These are phyloP conservation scores for Paspalum vaginatum DNA, from an alignment of 176 grass and related monocot species.

Conservation along the genomic window DNA sequence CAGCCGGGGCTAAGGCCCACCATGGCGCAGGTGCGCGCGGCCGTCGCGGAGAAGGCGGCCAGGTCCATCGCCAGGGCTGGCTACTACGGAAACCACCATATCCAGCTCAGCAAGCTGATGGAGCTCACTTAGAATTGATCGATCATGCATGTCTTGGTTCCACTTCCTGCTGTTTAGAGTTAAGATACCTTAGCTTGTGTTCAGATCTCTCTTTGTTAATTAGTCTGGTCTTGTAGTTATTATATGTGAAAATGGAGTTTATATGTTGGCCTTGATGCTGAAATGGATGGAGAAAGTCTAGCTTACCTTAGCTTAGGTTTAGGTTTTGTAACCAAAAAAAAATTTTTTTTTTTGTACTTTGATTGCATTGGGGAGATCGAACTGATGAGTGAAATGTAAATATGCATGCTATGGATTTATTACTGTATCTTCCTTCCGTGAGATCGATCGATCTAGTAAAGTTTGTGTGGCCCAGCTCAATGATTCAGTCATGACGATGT, in stretches of 20 bases:
- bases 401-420: neutral
- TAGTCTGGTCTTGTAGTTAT: neutral
- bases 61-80: constrained; percentile 33
- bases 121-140: constrained; percentile 29
- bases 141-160: neutral
- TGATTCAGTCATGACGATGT: too few relatives aligned
- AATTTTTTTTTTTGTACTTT: neutral
- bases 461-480: neutral
- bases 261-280: too few relatives aligned
- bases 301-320: too few relatives aligned
- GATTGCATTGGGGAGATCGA: neutral
- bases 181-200: neutral
- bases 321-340: neutral
- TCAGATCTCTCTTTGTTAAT: neutral
- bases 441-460: too few relatives aligned
- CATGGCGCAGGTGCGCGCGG: constrained; percentile 54
- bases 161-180: neutral
- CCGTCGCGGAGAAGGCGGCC: constrained; percentile 52
- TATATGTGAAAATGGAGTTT: too few relatives aligned
- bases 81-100: neutral
- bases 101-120: constrained; percentile 30
- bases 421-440: too few relatives aligned
- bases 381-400: constrained; percentile 19
- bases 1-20: constrained; percentile 73
- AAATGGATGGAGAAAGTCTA: too few relatives aligned